Conservation (phyloP, 352 stramenopile genomes). For the Halophytophthora batemanensis region DNA sequence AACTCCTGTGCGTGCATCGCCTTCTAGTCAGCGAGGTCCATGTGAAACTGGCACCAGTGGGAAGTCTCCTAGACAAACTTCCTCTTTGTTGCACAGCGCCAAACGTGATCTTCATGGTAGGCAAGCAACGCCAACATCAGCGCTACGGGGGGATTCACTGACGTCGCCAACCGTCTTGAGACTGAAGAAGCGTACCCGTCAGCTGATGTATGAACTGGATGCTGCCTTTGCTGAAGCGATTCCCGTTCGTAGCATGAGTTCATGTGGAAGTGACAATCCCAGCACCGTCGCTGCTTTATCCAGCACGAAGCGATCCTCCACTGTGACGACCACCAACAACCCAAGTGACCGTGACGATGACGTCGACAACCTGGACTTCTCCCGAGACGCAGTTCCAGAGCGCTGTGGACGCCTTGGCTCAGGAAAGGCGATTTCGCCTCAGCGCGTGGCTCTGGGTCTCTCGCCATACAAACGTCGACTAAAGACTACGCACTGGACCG, state of each 20-base stretch:
- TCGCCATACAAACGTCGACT: constrained; percentile 14
- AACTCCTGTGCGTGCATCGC: constrained; percentile 6
- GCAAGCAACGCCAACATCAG: constrained; percentile 7
- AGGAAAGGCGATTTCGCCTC: background rate
- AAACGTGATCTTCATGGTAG: constrained; percentile 1
- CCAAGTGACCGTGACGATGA: constrained; percentile 21
- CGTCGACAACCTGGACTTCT: constrained; percentile 13
- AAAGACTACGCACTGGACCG: constrained; percentile 6
- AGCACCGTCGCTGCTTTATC: background rate
- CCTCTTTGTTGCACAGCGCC: background rate
- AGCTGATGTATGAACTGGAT: constrained; percentile 30
- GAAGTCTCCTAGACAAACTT: constrained; percentile 5
- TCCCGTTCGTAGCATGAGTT: constrained; percentile 1
- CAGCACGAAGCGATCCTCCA: too few species aligned
- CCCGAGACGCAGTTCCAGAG: constrained; percentile 5
- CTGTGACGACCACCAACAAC: constrained; percentile 21
- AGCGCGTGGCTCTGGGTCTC: background rate
- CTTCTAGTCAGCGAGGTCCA: background rate
- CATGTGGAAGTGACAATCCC: constrained; percentile 1
- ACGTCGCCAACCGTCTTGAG: constrained; percentile 20
- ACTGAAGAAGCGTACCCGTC: constrained; percentile 26
- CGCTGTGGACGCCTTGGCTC: background rate
- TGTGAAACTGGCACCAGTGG: background rate
- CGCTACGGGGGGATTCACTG: constrained; percentile 10
- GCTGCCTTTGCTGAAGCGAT: constrained; percentile 11